Evolutionary conservation across 1,139 yeast species (phyloP).

Genomic region (Kurtzmaniella quercitrusa): DNA sequence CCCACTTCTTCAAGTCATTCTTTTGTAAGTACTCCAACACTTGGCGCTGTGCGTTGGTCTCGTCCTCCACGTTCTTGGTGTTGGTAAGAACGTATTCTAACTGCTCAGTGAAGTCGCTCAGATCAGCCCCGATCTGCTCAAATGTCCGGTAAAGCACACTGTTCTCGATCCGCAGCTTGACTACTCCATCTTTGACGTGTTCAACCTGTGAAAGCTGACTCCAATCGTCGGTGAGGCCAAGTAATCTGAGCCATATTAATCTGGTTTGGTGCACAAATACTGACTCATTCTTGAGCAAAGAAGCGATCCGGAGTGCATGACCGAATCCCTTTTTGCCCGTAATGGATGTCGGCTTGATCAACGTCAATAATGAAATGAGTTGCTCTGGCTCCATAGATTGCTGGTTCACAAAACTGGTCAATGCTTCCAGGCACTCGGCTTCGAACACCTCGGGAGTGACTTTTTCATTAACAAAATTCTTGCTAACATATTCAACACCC

Average conservation of each 20-base stretch:
- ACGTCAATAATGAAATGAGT: slow-evolving; percentile 55
- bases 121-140: slow-evolving; percentile 9
- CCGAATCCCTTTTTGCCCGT: slow-evolving; percentile 23
- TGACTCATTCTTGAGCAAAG: slow-evolving; percentile 23
- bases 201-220: slow-evolving; percentile 32
- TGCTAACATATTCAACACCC: slow-evolving; percentile 14
- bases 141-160: slow-evolving; percentile 49
- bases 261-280: slow-evolving; percentile 19
- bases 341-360: slow-evolving; percentile 32
- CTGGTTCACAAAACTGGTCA: slow-evolving; percentile 32
- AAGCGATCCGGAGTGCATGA: slow-evolving; percentile 33
- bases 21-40: slow-evolving; percentile 11
- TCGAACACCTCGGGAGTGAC: slow-evolving; percentile 13
- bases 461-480: slow-evolving; percentile 20
- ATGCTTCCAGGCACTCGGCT: slow-evolving; percentile 24
- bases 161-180: slow-evolving; percentile 34
- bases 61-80: not conserved
- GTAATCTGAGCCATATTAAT: slow-evolving; percentile 60
- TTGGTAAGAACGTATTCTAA: slow-evolving; percentile 8
- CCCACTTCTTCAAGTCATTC: slow-evolving; percentile 23
- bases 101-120: slow-evolving; percentile 11
- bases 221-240: slow-evolving; percentile 60
- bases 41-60: not conserved
- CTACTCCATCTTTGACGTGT: slow-evolving; percentile 40
- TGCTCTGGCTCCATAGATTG: slow-evolving; percentile 41